Conservation (phyloP, 2,329 filamentous ascomycete species). For the Aspergillus fumigatiaffinis region DNA sequence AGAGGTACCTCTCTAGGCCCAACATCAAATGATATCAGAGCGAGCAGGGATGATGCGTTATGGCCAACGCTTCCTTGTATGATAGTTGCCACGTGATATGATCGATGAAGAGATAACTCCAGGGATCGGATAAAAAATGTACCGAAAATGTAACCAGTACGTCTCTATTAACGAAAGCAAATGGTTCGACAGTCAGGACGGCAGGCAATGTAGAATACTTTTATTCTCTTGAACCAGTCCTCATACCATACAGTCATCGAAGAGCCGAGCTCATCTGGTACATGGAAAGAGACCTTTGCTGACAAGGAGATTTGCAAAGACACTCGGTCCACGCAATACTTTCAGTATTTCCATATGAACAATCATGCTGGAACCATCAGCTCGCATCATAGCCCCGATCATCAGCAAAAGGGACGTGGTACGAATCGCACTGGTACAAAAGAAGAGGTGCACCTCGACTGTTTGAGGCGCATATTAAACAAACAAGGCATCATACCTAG, state of each 20-base stretch:
- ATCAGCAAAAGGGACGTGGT: constrained; percentile 1
- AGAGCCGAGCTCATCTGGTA: neutral
- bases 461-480: constrained; percentile 1
- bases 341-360: neutral
- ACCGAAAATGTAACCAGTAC: neutral
- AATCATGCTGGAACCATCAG: neutral
- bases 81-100: neutral
- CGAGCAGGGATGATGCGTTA: neutral
- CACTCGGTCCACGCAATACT: neutral
- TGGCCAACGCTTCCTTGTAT: neutral
- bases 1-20: too few species aligned
- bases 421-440: constrained; percentile 8
- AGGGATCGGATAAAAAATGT: neutral
- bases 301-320: neutral
- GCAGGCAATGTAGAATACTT: neutral
- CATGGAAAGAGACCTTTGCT: neutral
- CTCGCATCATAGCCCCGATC: neutral
- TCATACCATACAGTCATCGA: neutral
- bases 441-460: constrained; percentile 3
- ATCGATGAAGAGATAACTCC: neutral
- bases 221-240: neutral
- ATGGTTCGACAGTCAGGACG: neutral
- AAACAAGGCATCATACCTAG: constrained; percentile 1
- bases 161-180: neutral
- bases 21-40: neutral